Evolutionary conservation across 495 filamentous ascomycete genomes (phyloP), one percentile per base, ranked within the genome.

Genomic region (Friedmanniomyces simplex): DNA sequence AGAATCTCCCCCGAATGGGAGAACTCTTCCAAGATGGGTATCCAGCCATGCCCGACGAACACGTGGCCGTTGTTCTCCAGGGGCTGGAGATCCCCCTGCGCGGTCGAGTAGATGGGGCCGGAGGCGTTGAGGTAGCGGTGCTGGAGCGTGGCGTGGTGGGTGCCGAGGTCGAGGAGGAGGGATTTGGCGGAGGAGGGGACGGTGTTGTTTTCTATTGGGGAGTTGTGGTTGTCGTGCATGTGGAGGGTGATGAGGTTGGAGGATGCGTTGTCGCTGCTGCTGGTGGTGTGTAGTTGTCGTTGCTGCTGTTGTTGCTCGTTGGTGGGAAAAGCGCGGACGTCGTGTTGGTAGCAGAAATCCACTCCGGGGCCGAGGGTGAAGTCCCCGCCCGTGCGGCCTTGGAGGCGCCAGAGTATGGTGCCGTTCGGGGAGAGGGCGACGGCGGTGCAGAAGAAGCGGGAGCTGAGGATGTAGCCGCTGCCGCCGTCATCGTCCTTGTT

Each of bases 281-380:
- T n/a, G n/a, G n/a, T n/a, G n/a, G n/a, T n/a, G n/a, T n/a, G n/a
- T n/a, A n/a, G n/a, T n/a, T n/a, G n/a, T n/a, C n/a, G n/a, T n/a
- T n/a, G n/a, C n/a, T n/a, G n/a, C n/a, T n/a, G n/a, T n/a, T n/a
- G 52, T 3, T 56, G 48, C 45, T 50, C 46, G 18, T n/a, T n/a
- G n/a, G n/a, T n/a, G 28, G 54, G 46, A 14, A 57, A 12, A 14
- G 54, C 54, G 20, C 54, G 53, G 32, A 57, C 28, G 20, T 67
- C 57, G 54, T 67, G 65, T 32, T 66, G 65, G 30, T 54, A 66
- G 37, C 50, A 43, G 39, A 67, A 67, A 22, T 66, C 54, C 2
- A 57, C 58, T 2, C 62, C 62, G 42, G 45, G 51, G 13, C 50
- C 51, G 13, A 51, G 46, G 21, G n/a, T 45, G 45, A 54, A 37